phyloP scores from a whole-genome alignment of 2,329 filamentous ascomycete species.

The Venturia aucupariae region DNA sequence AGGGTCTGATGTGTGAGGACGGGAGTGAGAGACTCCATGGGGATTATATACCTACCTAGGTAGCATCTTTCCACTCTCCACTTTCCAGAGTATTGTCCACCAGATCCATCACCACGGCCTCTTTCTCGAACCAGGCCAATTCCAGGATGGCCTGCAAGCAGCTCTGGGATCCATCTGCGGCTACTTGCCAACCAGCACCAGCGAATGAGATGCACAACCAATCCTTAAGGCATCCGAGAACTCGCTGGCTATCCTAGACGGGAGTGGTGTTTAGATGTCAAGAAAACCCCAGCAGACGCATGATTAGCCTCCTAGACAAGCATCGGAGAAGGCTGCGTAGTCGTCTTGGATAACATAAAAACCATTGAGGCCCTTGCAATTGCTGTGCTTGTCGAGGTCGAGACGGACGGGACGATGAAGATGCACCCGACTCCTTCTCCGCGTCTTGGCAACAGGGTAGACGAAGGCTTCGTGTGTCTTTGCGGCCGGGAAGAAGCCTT shows the following conservation, averaged over 20 bases:
- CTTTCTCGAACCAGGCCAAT: neutral
- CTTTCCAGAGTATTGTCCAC: neutral
- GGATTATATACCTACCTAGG: neutral
- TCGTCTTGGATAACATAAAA: neutral
- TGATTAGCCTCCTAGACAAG: neutral
- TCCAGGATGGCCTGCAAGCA: neutral
- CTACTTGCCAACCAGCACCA: neutral
- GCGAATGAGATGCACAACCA: neutral
- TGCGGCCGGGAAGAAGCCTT: neutral
- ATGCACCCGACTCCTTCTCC: neutral
- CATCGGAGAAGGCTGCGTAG: neutral
- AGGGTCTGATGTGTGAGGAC: neutral
- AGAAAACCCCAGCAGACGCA: neutral
- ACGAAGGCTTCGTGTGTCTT: neutral
- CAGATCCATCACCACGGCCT: neutral
- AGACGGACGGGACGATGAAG: neutral
- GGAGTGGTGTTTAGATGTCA: neutral
- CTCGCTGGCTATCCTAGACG: neutral
- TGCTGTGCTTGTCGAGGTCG: too few relatives aligned
- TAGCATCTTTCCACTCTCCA: neutral
- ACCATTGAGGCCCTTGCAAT: too few relatives aligned
- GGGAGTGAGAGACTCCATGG: neutral
- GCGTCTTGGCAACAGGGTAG: neutral
- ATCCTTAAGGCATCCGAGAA: neutral
- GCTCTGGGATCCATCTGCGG: neutral